Percentiles rank a stretch among this genome's conserved stretches.
These are phyloP conservation scores for Uronychia binucleata DNA, from an alignment of 73 alveolate genomes.

Conservation along the genomic window DNA sequence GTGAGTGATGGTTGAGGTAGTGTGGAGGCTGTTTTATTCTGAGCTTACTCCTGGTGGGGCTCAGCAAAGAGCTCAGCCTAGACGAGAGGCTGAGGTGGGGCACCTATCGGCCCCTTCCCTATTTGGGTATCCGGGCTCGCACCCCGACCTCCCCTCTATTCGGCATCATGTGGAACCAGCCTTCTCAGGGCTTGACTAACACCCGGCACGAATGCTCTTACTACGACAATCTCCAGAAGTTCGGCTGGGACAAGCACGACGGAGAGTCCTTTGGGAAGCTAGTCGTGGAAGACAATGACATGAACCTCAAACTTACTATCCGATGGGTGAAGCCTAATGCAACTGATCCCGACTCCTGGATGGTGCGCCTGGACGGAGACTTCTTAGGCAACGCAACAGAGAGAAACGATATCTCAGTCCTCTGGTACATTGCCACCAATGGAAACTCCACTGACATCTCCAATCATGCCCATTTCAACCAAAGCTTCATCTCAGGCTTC, in stretches of 20 bases:
- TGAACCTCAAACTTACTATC: background rate
- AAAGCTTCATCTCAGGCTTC: background rate
- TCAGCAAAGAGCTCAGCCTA: background rate
- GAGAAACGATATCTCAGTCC: background rate
- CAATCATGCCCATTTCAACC: background rate
- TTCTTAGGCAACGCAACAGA: background rate
- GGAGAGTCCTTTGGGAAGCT: background rate
- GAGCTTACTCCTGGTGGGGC: too few species aligned
- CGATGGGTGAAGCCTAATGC: background rate
- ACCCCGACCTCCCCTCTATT: background rate
- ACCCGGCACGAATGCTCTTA: background rate
- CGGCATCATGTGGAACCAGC: background rate
- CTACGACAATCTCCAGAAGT: background rate
- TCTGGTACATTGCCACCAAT: background rate
- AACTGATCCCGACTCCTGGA: background rate
- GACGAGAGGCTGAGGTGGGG: background rate
- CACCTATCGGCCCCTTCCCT: background rate
- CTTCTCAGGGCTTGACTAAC: background rate
- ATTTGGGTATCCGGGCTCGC: background rate
- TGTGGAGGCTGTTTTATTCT: background rate
- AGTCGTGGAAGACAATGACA: background rate
- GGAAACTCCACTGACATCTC: background rate
- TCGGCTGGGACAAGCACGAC: background rate
- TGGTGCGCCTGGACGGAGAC: background rate
- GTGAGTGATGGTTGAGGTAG: background rate